Evolutionary conservation across 257 asterid genomes (phyloP).

Genomic region (Ballota nigra): DNA sequence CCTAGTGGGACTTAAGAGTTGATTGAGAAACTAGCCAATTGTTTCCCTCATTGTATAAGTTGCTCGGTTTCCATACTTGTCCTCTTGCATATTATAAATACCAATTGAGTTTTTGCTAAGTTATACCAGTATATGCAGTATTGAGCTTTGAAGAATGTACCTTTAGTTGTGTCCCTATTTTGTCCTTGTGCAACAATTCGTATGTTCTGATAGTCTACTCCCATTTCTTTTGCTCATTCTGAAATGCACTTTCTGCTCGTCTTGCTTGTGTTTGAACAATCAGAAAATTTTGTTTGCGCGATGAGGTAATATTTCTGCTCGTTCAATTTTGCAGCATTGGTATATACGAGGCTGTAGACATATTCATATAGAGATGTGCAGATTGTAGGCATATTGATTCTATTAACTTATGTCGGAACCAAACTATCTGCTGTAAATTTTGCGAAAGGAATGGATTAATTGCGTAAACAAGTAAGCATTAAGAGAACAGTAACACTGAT

Average conservation of each 20-base stretch:
- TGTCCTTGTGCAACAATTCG: neutral
- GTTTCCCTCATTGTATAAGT: too few species aligned
- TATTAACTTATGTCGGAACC: neutral
- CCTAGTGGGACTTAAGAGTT: neutral
- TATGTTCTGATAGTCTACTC: neutral
- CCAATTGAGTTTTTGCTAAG: neutral
- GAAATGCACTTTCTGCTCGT: neutral
- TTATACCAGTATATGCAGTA: neutral
- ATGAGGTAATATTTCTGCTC: neutral
- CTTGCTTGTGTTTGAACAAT: neutral
- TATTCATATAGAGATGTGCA: constrained; percentile 6
- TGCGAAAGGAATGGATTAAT: constrained; percentile 5
- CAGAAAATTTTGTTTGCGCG: neutral
- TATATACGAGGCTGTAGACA: neutral
- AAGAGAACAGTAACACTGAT: neutral
- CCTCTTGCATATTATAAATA: neutral
- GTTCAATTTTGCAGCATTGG: constrained; percentile 12
- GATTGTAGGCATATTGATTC: constrained; percentile 6
- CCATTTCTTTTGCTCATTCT: neutral
- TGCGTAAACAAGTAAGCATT: neutral
- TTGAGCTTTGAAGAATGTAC: constrained; percentile 1
- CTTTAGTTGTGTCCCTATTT: neutral
- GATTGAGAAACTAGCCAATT: neutral
- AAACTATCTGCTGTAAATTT: neutral
- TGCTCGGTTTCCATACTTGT: too few species aligned